Conservation (phyloP, 805 yeast genomes). For the Sugiyamaella floridensis region DNA sequence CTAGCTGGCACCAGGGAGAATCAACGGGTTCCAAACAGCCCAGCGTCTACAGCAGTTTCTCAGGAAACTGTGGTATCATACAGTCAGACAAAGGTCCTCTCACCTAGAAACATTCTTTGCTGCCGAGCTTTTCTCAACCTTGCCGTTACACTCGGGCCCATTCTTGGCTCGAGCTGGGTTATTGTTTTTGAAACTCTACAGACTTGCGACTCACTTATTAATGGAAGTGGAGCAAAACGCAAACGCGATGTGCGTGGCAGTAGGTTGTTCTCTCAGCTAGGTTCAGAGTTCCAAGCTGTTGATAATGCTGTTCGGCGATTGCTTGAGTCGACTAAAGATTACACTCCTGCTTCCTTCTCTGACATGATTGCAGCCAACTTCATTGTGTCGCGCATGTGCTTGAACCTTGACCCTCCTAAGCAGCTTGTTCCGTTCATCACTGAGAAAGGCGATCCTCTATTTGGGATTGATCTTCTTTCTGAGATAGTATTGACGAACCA, state of each 20-base stretch:
- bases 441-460: conserved; percentile 26
- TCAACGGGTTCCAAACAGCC: conserved; percentile 4
- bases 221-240: conserved; percentile 9
- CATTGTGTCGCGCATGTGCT: conserved; percentile 4
- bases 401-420: conserved; percentile 1
- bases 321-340: conserved; percentile 53
- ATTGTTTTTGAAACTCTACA: conserved; percentile 49
- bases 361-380: conserved; percentile 38
- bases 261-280: conserved; percentile 34
- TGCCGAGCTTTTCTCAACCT: conserved; percentile 72
- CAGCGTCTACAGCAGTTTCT: background rate
- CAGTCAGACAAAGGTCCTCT: background rate
- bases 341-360: conserved; percentile 44
- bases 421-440: background rate
- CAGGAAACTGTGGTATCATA: background rate
- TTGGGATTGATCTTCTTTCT: conserved; percentile 47
- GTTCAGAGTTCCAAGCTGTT: conserved; percentile 36
- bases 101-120: conserved; percentile 62
- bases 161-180: conserved; percentile 61
- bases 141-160: conserved; percentile 75
- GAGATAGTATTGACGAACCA: conserved; percentile 48
- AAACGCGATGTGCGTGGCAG: conserved; percentile 2
- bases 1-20: conserved; percentile 11
- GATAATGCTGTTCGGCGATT: conserved; percentile 54
- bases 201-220: conserved; percentile 20